phyloP scores from a whole-genome alignment of 208 protist species.

The Borovskyia barvae region DNA sequence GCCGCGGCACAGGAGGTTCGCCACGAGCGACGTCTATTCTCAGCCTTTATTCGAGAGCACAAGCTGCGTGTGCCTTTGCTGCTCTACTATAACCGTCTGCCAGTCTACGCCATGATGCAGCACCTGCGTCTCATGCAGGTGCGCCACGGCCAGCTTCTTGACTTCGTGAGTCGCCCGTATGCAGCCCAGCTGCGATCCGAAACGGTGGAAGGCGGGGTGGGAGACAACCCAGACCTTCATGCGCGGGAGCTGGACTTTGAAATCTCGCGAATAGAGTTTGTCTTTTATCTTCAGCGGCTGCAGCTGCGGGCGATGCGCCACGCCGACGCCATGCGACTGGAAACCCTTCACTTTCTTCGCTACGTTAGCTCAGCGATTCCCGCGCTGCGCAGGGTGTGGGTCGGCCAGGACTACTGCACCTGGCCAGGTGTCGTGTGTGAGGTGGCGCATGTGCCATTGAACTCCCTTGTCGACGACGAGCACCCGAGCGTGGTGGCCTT shows the following conservation, averaged over 20 bases:
- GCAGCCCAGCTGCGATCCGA: slow-evolving; percentile 4
- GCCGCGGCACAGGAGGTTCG: slow-evolving; percentile 9
- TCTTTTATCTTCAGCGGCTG: slow-evolving; percentile 35
- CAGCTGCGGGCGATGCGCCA: slow-evolving; percentile 49
- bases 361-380: slow-evolving; percentile 33
- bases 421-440: slow-evolving; percentile 49
- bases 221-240: slow-evolving; percentile 3
- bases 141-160: slow-evolving; percentile 17
- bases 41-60: slow-evolving; percentile 9
- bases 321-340: slow-evolving; percentile 57
- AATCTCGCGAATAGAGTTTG: slow-evolving; percentile 14
- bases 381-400: slow-evolving; percentile 35
- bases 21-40: slow-evolving; percentile 11
- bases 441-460: slow-evolving; percentile 30
- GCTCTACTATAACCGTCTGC: slow-evolving; percentile 31
- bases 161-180: slow-evolving; percentile 17
- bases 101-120: slow-evolving; percentile 23
- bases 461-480: slow-evolving; percentile 37
- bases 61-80: slow-evolving; percentile 24
- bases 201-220: slow-evolving; percentile 1
- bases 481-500: slow-evolving; percentile 31
- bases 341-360: slow-evolving; percentile 56
- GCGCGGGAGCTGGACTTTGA: slow-evolving; percentile 15
- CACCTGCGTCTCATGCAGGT: slow-evolving; percentile 17
- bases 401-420: slow-evolving; percentile 45